Base-by-base conservation (phyloP, 2,329 filamentous ascomycete species). In the Fusarium napiforme region DNA sequence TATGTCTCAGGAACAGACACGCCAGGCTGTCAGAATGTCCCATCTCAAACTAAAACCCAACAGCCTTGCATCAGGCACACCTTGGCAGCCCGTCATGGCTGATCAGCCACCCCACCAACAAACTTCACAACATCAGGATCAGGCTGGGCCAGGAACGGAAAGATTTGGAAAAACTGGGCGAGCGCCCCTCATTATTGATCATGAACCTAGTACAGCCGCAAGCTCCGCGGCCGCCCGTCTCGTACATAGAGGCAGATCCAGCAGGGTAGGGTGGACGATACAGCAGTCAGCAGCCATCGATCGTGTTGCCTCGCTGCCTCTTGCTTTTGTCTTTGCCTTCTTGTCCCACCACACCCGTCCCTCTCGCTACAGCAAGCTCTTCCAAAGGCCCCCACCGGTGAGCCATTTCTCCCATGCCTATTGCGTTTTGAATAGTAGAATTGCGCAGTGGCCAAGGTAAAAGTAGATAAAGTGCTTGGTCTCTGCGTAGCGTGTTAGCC, bases 401-500 rank as follows among this genome's bases (percentile, higher is more conserved):
- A 78, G 72, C 76, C 73, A 76, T 64, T 77, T 69, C 72, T 72
- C 76, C 75, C 76, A 77, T 70, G 75, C 77, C 81, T 91, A 98
- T 90, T 98, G 96, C 45, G 96, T 99, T 89, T 99, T 99, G 91
- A 98, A 99, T 60, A 99, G 91, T 64, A 99, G 89, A 81, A 99
- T 98, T 68, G 96, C 96, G 84, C 95, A 98, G 88, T 98, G 96
- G 61, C 96, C 96, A 68, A 99, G 93, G 87, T 99, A 99, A 87
- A 99, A 99, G 87, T 99, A 99, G 83, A 99, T 98, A 87, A 99
- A 99, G 85, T 99, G 96, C 87, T 98, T 98, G 34, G 96, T 98
- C 84, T 98, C 96, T 98, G 85, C 42, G 19, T 39, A n/a, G 32
- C 39, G 36, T 61, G 64, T 78, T 47, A 78, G 75, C 46, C 39